Evolutionary conservation across 345 rosid species (phyloP).

Genomic region (Hevea brasiliensis): DNA sequence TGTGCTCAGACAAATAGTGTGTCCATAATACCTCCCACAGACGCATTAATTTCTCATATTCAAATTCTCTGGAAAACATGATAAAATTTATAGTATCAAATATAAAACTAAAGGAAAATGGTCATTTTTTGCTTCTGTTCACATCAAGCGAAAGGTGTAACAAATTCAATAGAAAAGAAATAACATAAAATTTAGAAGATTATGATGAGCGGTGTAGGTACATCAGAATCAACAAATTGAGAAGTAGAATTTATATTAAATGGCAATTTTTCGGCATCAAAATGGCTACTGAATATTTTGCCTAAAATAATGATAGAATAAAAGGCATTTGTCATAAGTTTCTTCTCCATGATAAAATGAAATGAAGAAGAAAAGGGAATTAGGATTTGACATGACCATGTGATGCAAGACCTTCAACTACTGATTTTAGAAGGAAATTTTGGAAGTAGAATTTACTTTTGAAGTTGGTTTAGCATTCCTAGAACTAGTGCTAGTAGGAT

Average conservation of each 20-base stretch:
- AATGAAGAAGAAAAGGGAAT: not conserved
- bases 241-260: not conserved
- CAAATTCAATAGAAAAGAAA: too few relatives aligned
- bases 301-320: not conserved
- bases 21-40: constrained; percentile 98
- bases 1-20: constrained; percentile 76
- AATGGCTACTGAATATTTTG: not conserved
- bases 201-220: not conserved
- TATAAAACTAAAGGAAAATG: not conserved
- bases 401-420: too few relatives aligned
- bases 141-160: not conserved
- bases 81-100: not conserved
- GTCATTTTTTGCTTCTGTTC: not conserved
- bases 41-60: constrained; percentile 69
- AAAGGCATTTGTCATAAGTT: not conserved
- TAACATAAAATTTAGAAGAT: too few relatives aligned
- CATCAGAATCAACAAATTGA: not conserved
- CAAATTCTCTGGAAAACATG: constrained; percentile 68
- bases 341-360: not conserved
- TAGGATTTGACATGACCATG: too few relatives aligned
- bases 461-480: too few relatives aligned
- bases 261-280: not conserved
- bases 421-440: too few relatives aligned
- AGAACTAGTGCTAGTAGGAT: too few relatives aligned
- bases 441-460: too few relatives aligned